These are phyloP conservation scores for Karstenula rhodostoma DNA, from an alignment of 2,329 filamentous ascomycete genomes.

Conservation along the genomic window DNA sequence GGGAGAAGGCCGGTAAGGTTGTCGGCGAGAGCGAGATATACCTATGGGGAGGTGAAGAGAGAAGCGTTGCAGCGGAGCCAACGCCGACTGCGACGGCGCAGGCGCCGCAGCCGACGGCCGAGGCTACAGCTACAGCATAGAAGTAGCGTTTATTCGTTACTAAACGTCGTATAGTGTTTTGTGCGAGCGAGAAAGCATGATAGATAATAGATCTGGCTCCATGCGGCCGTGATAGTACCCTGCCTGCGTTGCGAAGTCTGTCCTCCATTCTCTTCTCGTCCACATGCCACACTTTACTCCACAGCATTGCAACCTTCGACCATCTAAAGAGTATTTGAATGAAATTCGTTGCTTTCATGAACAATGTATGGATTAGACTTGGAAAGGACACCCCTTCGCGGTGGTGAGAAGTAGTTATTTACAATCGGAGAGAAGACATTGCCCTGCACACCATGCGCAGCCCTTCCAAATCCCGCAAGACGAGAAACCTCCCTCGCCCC, in stretches of 20 bases:
- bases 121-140: conserved; percentile 5
- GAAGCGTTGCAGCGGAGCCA: conserved; percentile 26
- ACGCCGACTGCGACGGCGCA: conserved; percentile 1
- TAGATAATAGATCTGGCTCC: conserved; percentile 3
- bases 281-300: too few species aligned
- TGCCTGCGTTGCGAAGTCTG: not conserved
- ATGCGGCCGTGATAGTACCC: conserved; percentile 1
- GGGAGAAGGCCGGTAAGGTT: conserved; percentile 79
- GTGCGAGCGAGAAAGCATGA: not conserved
- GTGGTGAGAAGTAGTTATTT: too few species aligned
- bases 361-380: too few species aligned
- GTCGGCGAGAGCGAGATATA: conserved; percentile 90
- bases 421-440: too few species aligned
- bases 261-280: not conserved
- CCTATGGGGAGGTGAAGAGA: conserved; percentile 71
- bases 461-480: too few species aligned
- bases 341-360: too few species aligned
- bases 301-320: too few species aligned
- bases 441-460: too few species aligned
- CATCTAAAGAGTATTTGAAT: too few species aligned
- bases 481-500: too few species aligned
- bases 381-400: too few species aligned
- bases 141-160: not conserved
- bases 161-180: not conserved
- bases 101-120: conserved; percentile 3